Base-by-base conservation (phyloP, 208 protist genomes). In the Leishmania tropica region DNA sequence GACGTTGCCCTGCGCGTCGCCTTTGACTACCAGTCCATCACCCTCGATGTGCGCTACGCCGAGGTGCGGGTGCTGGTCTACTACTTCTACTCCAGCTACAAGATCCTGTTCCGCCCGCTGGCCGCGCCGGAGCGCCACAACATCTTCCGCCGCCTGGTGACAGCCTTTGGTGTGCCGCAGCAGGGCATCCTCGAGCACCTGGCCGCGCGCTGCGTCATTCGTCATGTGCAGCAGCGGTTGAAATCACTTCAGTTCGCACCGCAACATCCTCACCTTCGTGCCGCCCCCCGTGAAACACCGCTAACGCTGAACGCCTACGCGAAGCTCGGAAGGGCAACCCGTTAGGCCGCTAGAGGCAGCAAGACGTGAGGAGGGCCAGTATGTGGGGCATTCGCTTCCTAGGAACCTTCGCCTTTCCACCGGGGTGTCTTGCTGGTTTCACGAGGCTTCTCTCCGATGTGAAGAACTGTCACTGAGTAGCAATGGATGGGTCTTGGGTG, bases 61-160 rank as follows among this genome's bases (percentile, higher is more conserved):
- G 89, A 87, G 37, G 87, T 97, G 15, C 87, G 88, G 3, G 89
- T 92, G 35, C 82, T 97, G 35, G 81, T 97, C 40, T 95, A 90
- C 75, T 95, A 91, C 79, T 94, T 95, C 74, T 97, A 90, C 80
- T 87, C 83, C 35, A 89, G 89, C 71, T 94, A 87, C 79, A 92
- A 93, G 77, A 77, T 93, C 48, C 83, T 97, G 37, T 89, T 97
- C 80, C 89, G 88, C 47, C 92, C 93, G n/a, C 85, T 97, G 28
- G 89, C 91, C 13, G 84, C 76, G 54, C 85, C 89, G 47, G 92
- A 97, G 84, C 87, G 90, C 3, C 87, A 83, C 45, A 97, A 95
- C 86, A 93, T 97, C 58, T 94, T 89, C 83, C 81, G 84, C 8
- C 93, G 93, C 5, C 83, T 97, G 51, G 80, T 90, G 62, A 90